Percentiles rank a stretch among this genome's conserved stretches.
phyloP scores from a whole-genome alignment of 2,329 filamentous ascomycete genomes.

The Trichoderma pleuroti region DNA sequence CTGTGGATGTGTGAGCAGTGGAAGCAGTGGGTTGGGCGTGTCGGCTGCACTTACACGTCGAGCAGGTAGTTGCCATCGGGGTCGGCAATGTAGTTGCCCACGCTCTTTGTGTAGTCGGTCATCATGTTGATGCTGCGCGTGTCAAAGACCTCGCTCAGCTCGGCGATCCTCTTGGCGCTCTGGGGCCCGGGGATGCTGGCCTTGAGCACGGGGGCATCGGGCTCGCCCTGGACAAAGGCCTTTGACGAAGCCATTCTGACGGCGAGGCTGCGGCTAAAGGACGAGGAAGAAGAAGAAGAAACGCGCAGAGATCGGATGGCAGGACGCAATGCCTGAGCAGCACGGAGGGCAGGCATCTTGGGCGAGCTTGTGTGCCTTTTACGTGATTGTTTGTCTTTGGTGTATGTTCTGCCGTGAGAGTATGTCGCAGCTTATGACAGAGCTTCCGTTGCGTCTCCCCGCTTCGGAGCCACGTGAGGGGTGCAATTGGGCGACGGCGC shows the following conservation, averaged over 20 bases:
- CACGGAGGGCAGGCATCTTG: conserved; percentile 31
- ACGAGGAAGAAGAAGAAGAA: conserved; percentile 9
- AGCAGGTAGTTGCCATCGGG: conserved; percentile 68
- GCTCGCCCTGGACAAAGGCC: conserved; percentile 48
- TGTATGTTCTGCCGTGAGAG: neutral
- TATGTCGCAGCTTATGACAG: neutral
- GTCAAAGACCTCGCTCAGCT: conserved; percentile 78
- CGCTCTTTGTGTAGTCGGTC: conserved; percentile 68
- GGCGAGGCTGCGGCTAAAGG: conserved; percentile 25
- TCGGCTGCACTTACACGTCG: conserved; percentile 57
- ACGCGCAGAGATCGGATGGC: neutral
- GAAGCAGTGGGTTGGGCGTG: neutral
- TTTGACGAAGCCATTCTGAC: conserved; percentile 33
- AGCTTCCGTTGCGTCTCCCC: neutral
- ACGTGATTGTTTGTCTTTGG: neutral
- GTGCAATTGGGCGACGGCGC: neutral
- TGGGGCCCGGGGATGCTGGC: conserved; percentile 71
- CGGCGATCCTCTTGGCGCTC: conserved; percentile 63
- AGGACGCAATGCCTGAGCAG: conserved; percentile 25
- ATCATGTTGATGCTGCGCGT: conserved; percentile 83
- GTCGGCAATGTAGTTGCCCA: conserved; percentile 78
- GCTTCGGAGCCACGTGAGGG: neutral
- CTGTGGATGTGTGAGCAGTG: conserved; percentile 34
- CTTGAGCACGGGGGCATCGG: conserved; percentile 50
- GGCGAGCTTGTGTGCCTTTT: neutral